Conservation (phyloP, 2,329 filamentous ascomycete genomes). For the Penicillium occitanis region DNA sequence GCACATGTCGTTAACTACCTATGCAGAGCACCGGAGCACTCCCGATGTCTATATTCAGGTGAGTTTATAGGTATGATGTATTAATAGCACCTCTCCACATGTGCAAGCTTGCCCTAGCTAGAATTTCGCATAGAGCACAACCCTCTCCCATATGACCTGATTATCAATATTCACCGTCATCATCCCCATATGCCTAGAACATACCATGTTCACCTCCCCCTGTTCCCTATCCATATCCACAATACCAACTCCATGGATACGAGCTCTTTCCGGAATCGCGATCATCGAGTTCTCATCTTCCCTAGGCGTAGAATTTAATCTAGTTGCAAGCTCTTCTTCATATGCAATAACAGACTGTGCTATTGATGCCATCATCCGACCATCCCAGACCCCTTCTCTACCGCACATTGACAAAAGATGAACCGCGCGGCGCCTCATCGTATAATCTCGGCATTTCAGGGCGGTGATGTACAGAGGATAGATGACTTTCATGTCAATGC, state of each 20-base stretch:
- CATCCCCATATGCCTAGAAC: not conserved
- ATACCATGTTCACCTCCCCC: not conserved
- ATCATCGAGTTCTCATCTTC: not conserved
- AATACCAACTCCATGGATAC: constrained; percentile 9
- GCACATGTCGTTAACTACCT: too few species aligned
- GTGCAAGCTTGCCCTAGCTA: not conserved
- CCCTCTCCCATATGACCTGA: not conserved
- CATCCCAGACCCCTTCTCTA: constrained; percentile 13
- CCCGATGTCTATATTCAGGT: not conserved
- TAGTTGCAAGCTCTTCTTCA: not conserved
- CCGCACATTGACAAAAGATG: constrained; percentile 1
- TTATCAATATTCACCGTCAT: not conserved
- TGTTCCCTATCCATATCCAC: constrained; percentile 1
- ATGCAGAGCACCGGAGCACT: not conserved
- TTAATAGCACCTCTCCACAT: not conserved
- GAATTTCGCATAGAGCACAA: not conserved
- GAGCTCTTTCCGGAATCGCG: not conserved
- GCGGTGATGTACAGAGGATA: constrained; percentile 12
- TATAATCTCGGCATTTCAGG: constrained; percentile 5
- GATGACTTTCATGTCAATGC: constrained; percentile 11
- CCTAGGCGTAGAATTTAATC: not conserved
- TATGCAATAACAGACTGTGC: not conserved
- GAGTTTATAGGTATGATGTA: too few species aligned
- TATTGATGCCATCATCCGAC: constrained; percentile 12
- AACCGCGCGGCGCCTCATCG: not conserved